phyloP scores from a whole-genome alignment of 495 filamentous ascomycete species.

The Chlorociboria aeruginascens region DNA sequence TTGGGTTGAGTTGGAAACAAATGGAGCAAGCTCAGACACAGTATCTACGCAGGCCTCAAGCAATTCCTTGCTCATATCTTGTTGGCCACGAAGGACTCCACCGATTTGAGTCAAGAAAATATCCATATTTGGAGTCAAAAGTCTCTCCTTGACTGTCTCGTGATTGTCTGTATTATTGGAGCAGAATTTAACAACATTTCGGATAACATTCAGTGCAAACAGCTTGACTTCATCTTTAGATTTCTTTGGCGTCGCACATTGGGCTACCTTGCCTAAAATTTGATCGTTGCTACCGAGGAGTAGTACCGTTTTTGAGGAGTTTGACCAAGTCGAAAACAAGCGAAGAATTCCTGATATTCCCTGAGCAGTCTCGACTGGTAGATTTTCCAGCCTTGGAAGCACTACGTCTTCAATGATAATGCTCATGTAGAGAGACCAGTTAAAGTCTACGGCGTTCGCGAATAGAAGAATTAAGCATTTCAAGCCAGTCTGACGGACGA shows the following conservation, averaged over 20 bases:
- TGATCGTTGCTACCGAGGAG: constrained; percentile 54
- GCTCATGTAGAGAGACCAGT: constrained; percentile 60
- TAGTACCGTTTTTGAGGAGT: constrained; percentile 47
- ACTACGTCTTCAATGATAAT: constrained; percentile 63
- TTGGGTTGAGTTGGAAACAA: constrained; percentile 56
- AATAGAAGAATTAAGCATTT: constrained; percentile 74
- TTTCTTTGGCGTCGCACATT: constrained; percentile 58
- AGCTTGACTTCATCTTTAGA: constrained; percentile 81
- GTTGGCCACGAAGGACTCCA: constrained; percentile 44
- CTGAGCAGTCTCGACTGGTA: constrained; percentile 80
- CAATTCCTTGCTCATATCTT: constrained; percentile 51
- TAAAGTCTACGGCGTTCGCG: constrained; percentile 47
- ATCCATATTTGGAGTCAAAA: constrained; percentile 62
- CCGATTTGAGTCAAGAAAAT: constrained; percentile 53
- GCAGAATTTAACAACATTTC: constrained; percentile 47
- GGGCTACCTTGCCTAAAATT: constrained; percentile 56
- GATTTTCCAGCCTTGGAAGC: constrained; percentile 61
- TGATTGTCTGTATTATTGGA: constrained; percentile 34
- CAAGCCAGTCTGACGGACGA: constrained; percentile 58
- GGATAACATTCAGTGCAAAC: constrained; percentile 66
- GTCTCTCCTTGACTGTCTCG: constrained; percentile 44
- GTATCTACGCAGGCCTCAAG: constrained; percentile 67
- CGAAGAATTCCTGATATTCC: constrained; percentile 72
- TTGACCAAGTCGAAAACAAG: constrained; percentile 71
- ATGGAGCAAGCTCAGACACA: constrained; percentile 60